Evolutionary conservation across 179 eudicot genomes (phyloP).

Genomic region (Dionaea muscipula): DNA sequence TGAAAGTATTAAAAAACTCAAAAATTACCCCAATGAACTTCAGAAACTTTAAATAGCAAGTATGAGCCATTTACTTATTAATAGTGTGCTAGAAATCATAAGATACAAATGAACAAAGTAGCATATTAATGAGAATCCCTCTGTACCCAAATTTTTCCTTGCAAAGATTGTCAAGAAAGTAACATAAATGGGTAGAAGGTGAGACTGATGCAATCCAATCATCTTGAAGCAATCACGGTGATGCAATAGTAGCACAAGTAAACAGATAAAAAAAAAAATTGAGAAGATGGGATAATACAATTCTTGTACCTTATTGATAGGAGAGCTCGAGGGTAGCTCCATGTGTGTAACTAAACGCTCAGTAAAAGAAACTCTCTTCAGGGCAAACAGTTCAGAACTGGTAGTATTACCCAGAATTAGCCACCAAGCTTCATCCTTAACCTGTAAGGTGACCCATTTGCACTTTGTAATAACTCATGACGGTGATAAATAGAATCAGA

Average conservation of each 20-base stretch:
- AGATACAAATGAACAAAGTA: no score
- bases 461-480: background rate
- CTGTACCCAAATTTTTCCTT: no score
- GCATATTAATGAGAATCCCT: no score
- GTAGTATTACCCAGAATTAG: constrained; percentile 59
- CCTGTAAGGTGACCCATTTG: constrained; percentile 24
- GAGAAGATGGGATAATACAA: background rate
- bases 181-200: no score
- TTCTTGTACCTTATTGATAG: constrained; percentile 37
- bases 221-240: no score
- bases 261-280: background rate
- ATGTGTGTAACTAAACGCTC: constrained; percentile 50
- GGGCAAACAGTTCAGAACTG: constrained; percentile 57
- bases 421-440: constrained; percentile 99
- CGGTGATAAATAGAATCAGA: background rate
- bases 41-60: no score
- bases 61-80: no score
- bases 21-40: no score
- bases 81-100: no score
- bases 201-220: no score
- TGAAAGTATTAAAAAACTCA: no score
- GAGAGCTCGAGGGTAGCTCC: constrained; percentile 53
- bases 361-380: constrained; percentile 73
- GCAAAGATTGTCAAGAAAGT: no score
- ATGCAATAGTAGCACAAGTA: background rate